These are phyloP conservation scores for Porcisia hertigi DNA, from an alignment of 208 protist genomes.

Conservation along the genomic window DNA sequence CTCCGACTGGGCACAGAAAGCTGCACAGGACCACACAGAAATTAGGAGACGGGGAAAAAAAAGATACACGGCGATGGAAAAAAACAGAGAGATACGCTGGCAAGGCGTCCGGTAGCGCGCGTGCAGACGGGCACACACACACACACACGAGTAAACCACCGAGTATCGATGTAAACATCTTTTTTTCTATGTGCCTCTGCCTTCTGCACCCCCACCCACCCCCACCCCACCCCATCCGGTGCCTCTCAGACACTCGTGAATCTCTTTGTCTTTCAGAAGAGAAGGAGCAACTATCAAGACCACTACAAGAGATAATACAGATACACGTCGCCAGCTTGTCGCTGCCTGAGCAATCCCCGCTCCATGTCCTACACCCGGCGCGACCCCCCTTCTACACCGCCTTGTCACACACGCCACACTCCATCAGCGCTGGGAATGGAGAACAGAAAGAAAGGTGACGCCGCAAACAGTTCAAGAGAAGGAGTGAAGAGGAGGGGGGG, in stretches of 20 bases:
- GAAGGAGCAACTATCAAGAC: not conserved
- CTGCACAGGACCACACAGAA: not conserved
- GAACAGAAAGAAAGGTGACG: not conserved
- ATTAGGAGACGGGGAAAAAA: not conserved
- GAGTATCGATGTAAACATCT: not conserved
- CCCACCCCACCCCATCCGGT: too few species aligned
- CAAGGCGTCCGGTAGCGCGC: not conserved
- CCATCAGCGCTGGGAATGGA: not conserved
- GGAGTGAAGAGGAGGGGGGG: not conserved
- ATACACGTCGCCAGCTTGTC: not conserved
- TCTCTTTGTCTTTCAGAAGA: not conserved
- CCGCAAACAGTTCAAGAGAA: conserved; percentile 3
- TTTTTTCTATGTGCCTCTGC: not conserved
- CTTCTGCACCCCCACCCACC: not conserved
- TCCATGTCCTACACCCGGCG: not conserved
- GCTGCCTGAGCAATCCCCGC: not conserved
- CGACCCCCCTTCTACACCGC: not conserved
- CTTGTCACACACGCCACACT: not conserved
- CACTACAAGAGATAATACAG: not conserved
- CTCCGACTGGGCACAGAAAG: not conserved
- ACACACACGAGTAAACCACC: not conserved
- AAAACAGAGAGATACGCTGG: not conserved
- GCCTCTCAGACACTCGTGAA: not conserved
- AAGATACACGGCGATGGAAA: not conserved
- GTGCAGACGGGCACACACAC: not conserved